phyloP scores from a whole-genome alignment of 148 eudicot species.

The Silene uniflora region DNA sequence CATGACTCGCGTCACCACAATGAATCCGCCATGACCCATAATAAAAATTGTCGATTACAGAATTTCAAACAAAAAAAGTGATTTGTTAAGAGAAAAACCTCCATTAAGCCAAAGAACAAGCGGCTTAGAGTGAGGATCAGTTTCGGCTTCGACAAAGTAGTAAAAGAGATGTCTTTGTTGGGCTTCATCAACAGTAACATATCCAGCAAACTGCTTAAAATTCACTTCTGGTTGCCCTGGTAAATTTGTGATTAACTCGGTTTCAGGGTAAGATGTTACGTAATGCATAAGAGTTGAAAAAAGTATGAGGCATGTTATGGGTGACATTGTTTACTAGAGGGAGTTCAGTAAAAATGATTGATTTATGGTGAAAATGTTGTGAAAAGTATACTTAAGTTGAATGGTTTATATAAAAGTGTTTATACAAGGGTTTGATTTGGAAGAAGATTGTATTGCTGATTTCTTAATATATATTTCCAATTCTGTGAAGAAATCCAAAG shows the following conservation, averaged over 20 bases:
- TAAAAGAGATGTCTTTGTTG: constrained; percentile 53
- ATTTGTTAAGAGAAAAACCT: constrained; percentile 31
- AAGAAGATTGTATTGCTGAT: not conserved
- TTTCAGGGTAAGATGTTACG: constrained; percentile 15
- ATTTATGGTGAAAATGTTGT: not conserved
- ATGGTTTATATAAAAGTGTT: too few relatives aligned
- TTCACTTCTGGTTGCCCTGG: constrained; percentile 72
- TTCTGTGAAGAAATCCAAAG: too few relatives aligned
- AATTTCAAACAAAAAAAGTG: too few relatives aligned
- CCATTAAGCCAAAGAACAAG: constrained; percentile 86
- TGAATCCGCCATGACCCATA: too few relatives aligned
- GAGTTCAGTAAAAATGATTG: not conserved
- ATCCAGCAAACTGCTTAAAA: constrained; percentile 66
- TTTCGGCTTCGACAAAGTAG: constrained; percentile 68
- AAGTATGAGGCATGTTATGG: constrained; percentile 13
- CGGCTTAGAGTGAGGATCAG: constrained; percentile 45
- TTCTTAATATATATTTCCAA: too few relatives aligned
- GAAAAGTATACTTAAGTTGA: not conserved
- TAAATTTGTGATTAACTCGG: constrained; percentile 41
- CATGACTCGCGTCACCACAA: too few relatives aligned
- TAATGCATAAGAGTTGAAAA: constrained; percentile 2
- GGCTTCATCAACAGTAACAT: constrained; percentile 44
- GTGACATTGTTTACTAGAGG: not conserved
- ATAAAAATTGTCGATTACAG: too few relatives aligned
- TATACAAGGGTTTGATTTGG: not conserved